These are phyloP conservation scores for Calvatia gigantea DNA, from an alignment of 768 basidiomycete genomes.

Conservation along the genomic window DNA sequence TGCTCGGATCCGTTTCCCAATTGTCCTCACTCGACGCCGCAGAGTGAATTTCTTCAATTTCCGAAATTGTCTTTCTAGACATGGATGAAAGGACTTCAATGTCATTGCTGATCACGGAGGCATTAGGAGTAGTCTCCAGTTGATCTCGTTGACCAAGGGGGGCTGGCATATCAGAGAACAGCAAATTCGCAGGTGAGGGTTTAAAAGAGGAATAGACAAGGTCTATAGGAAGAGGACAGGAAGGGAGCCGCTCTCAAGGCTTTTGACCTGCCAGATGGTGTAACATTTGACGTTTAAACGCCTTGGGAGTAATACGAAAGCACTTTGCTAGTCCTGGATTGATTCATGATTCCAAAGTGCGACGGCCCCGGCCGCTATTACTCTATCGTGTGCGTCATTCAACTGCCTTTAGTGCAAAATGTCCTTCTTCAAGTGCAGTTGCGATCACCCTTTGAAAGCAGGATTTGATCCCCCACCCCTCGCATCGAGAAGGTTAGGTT, in stretches of 20 bases:
- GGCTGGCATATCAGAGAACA: neutral
- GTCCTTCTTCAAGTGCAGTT: neutral
- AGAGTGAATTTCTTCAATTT: neutral
- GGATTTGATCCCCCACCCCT: too few species aligned
- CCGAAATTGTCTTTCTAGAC: neutral
- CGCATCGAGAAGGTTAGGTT: too few species aligned
- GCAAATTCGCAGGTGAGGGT: too few species aligned
- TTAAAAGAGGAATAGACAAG: neutral
- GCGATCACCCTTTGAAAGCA: too few species aligned
- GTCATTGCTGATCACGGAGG: neutral
- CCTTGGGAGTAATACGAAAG: neutral
- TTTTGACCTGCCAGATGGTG: neutral
- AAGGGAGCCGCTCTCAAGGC: neutral
- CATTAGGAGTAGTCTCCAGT: neutral
- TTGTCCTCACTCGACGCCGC: constrained; percentile 31
- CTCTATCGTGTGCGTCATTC: neutral
- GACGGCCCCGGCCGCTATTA: neutral
- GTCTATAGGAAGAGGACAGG: neutral
- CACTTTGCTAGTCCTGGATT: neutral
- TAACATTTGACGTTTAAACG: neutral
- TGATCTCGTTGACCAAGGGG: neutral
- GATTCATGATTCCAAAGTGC: neutral
- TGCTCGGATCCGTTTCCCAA: constrained; percentile 54
- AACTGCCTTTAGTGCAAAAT: neutral
- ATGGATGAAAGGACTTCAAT: neutral